Evolutionary conservation across 345 rosid genomes (phyloP), one percentile per base, ranked within the genome.

Genomic region (Abelmoschus esculentus): DNA sequence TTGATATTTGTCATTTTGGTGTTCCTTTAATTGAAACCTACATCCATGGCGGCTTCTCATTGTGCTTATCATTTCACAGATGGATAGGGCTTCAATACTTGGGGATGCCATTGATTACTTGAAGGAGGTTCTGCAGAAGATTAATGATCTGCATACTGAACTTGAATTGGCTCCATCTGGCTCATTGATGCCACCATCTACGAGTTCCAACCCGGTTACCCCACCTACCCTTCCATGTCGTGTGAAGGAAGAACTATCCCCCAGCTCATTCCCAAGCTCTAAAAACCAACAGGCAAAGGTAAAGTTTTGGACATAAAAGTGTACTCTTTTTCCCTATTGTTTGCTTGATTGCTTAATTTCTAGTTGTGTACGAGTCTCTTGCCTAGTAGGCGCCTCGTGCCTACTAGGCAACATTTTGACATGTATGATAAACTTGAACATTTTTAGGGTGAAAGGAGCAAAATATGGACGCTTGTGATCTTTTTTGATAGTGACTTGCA

Each of bases 41-140:
- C 28, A 26, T 46, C 15, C 0, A 14, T 66, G 31, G 36, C 40
- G 14, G 36, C 13, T 53, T 10, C 31, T 70, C 11, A 59, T 47
- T 71, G 66, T 56, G 49, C 34, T 61, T 72, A 32, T 77, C 57
- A n/a, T 75, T 67, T 61, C 63, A 63, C 85, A 93, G 97, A 93
- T 93, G 98, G 98, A 93, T 76, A 85, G 98, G 79, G 98, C 98
- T 71, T 93, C 98, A 22, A 93, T 93, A 74, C 92, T 93, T 11
- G 98, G 97, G 73, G 98, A 93, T 79, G 92, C 98, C 46, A 87
- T 93, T 75, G 98, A 93, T 75, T 93, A 93, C 76, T 83, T 93
- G 26, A 93, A 90, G 88, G 98, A 93, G 79, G 93, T 93, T 32
- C 82, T 90, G 67, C 98, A 90, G 58, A 89, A 96, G 84, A 93